Evolutionary conservation across 1,284 basidiomycete genomes (phyloP).

Genomic region (Malassezia psittaci): DNA sequence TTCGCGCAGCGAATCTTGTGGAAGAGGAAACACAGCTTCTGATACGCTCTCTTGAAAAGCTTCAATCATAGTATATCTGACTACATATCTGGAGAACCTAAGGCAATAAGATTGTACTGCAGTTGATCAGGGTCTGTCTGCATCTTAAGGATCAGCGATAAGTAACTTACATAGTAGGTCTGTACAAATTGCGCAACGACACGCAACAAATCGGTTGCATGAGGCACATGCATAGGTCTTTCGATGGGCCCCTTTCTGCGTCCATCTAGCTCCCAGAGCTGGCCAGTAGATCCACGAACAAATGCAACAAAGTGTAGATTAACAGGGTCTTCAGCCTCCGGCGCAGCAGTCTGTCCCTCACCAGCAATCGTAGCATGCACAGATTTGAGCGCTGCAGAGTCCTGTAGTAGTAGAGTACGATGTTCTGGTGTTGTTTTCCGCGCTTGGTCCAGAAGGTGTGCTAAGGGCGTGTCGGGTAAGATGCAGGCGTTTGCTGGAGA

Average conservation of each 20-base stretch:
- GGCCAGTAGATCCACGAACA: slow-evolving; percentile 26
- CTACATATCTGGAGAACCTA: slow-evolving; percentile 16
- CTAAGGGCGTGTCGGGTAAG: slow-evolving; percentile 23
- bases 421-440: slow-evolving; percentile 15
- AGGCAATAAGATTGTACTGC: slow-evolving; percentile 44
- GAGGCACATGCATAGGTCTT: slow-evolving; percentile 21
- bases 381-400: slow-evolving; percentile 23
- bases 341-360: slow-evolving; percentile 38
- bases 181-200: slow-evolving; percentile 30
- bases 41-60: not conserved
- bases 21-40: slow-evolving; percentile 4
- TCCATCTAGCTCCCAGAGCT: slow-evolving; percentile 43
- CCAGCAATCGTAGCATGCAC: slow-evolving; percentile 34
- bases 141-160: slow-evolving; percentile 21
- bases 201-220: slow-evolving; percentile 23
- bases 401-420: slow-evolving; percentile 21
- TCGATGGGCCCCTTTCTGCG: slow-evolving; percentile 36
- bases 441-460: slow-evolving; percentile 27
- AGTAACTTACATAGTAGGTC: slow-evolving; percentile 30
- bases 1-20: not conserved
- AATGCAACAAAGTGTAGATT: slow-evolving; percentile 47
- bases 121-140: slow-evolving; percentile 29
- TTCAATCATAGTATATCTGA: not conserved
- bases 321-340: slow-evolving; percentile 35
- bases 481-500: slow-evolving; percentile 27